Evolutionary conservation across 345 rosid genomes (phyloP).

Genomic region (Hypericum androsaemum): DNA sequence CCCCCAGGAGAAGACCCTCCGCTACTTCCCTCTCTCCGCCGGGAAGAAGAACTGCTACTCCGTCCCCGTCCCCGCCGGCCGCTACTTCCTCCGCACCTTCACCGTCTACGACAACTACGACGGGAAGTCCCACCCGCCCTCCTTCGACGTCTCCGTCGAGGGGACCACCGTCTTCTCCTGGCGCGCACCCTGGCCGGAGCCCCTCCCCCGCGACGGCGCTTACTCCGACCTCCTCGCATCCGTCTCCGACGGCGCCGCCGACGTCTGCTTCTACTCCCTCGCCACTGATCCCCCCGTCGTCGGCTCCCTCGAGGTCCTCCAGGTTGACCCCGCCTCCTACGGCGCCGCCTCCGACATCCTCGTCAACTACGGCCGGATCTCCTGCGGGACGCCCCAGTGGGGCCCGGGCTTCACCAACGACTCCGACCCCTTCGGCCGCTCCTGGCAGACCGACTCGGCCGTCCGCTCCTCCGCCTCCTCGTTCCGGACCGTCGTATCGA

Average conservation of each 20-base stretch:
- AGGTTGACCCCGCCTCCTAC: slow-evolving; percentile 66
- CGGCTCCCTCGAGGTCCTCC: slow-evolving; percentile 56
- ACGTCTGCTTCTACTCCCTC: neutral
- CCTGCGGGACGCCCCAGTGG: slow-evolving; percentile 71
- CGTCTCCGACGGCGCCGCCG: neutral
- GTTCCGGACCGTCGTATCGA: slow-evolving; percentile 32
- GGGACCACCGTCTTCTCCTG: slow-evolving; percentile 50
- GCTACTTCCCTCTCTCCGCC: slow-evolving; percentile 81
- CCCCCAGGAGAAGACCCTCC: slow-evolving; percentile 62
- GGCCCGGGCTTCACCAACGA: slow-evolving; percentile 86
- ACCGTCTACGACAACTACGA: slow-evolving; percentile 95
- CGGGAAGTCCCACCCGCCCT: slow-evolving; percentile 76
- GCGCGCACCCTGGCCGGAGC: neutral
- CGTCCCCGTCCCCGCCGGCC: slow-evolving; percentile 66
- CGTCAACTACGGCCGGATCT: slow-evolving; percentile 82
- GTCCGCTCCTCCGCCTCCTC: slow-evolving; percentile 23
- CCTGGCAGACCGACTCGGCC: slow-evolving; percentile 74
- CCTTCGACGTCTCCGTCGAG: slow-evolving; percentile 83
- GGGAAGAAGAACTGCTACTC: slow-evolving; percentile 95
- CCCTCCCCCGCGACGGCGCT: neutral
- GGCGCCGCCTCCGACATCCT: slow-evolving; percentile 34
- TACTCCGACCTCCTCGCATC: neutral
- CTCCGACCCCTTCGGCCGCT: slow-evolving; percentile 63
- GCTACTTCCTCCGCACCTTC: slow-evolving; percentile 83
- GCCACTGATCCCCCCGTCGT: neutral